These are phyloP conservation scores for Letharia columbiana DNA, from an alignment of 495 filamentous ascomycete genomes.

Conservation along the genomic window DNA sequence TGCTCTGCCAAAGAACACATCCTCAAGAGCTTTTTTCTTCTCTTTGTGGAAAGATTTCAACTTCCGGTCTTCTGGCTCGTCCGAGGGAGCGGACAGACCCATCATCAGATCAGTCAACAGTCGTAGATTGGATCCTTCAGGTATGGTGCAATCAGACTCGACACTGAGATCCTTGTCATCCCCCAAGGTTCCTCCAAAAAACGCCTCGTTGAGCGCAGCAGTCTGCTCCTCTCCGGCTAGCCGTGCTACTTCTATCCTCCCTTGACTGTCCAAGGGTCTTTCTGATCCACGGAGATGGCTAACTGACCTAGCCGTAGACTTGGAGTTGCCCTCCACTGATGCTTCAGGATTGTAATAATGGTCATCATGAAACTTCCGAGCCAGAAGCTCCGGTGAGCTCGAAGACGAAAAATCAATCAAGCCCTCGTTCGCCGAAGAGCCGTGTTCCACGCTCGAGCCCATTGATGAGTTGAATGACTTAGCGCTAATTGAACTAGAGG, in stretches of 20 bases:
- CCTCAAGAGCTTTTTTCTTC: background rate
- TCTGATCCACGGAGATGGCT: background rate
- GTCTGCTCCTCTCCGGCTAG: background rate
- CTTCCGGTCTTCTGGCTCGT: background rate
- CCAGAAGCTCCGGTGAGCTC: background rate
- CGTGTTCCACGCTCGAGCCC: background rate
- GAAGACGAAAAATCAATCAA: background rate
- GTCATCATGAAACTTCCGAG: background rate
- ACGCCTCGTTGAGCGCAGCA: background rate
- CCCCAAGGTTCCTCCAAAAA: background rate
- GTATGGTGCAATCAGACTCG: background rate
- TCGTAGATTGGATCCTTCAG: conserved; percentile 2
- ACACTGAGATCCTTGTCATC: background rate
- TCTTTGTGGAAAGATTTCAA: background rate
- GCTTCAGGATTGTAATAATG: background rate
- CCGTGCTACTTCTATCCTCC: background rate
- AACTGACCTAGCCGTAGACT: background rate
- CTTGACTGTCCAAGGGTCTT: background rate
- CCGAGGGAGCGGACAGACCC: background rate
- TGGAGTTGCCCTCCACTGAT: background rate
- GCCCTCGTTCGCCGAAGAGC: background rate
- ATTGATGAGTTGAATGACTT: background rate
- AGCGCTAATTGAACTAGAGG: background rate
- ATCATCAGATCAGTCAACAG: background rate
- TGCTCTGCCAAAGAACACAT: background rate